Conservation (phyloP, 2,329 filamentous ascomycete species). For the Fusarium sp. region DNA sequence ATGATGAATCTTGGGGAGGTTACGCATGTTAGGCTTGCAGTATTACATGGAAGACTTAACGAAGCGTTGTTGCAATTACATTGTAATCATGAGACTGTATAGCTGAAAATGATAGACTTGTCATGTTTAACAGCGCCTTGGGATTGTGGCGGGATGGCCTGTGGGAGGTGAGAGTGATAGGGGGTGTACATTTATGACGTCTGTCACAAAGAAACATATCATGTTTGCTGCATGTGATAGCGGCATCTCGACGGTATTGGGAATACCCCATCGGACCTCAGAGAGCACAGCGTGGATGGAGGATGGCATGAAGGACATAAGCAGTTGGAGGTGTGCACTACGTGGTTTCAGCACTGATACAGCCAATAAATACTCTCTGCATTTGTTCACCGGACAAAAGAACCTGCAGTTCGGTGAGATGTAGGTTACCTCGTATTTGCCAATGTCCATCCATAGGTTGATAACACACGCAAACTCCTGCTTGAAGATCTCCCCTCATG, state of each 20-base stretch:
- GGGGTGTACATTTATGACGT: background rate
- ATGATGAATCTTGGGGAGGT: background rate
- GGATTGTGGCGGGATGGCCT: background rate
- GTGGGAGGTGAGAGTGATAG: background rate
- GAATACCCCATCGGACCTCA: background rate
- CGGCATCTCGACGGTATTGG: background rate
- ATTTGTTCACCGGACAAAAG: background rate
- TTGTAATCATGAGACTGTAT: background rate
- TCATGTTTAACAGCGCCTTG: background rate
- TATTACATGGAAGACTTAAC: conserved; percentile 2
- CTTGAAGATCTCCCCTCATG: background rate
- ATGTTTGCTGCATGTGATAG: background rate
- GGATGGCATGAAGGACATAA: background rate
- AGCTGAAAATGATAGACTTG: conserved; percentile 24
- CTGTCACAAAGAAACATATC: background rate
- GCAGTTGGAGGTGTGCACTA: background rate
- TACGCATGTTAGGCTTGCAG: background rate
- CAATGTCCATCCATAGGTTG: background rate
- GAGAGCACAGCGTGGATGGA: background rate
- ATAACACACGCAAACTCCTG: background rate
- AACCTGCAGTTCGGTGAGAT: background rate
- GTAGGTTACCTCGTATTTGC: background rate
- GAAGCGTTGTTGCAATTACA: background rate
- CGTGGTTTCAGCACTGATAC: background rate
- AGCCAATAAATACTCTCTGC: background rate